These are phyloP conservation scores for Aspergillus conjunctus DNA, from an alignment of 495 filamentous ascomycete species.

Conservation along the genomic window DNA sequence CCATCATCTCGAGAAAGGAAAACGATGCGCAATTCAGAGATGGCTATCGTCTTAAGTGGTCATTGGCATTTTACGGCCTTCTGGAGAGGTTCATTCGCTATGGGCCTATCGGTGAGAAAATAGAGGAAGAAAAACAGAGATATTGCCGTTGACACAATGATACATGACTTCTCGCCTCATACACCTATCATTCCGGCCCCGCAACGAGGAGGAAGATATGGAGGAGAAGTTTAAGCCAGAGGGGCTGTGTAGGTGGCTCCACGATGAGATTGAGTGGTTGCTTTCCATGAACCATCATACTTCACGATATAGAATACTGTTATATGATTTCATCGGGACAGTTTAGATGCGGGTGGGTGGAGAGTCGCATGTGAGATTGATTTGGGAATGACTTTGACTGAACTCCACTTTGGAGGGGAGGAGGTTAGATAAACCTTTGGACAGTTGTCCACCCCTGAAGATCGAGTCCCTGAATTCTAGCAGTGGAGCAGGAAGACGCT, in stretches of 20 bases:
- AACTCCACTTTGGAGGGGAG: neutral
- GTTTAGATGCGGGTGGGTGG: constrained; percentile 15
- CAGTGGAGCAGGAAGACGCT: constrained; percentile 21
- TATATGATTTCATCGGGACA: constrained; percentile 24
- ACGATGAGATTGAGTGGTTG: neutral
- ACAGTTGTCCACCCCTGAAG: neutral
- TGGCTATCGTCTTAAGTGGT: constrained; percentile 23
- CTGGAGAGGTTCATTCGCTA: constrained; percentile 24
- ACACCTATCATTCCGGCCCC: neutral
- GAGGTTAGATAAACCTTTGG: neutral
- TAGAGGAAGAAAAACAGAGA: neutral
- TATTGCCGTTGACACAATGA: neutral
- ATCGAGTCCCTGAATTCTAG: constrained; percentile 1
- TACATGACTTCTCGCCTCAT: neutral
- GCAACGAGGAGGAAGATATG: neutral
- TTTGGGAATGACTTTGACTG: neutral
- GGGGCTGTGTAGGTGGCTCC: neutral
- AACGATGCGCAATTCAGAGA: neutral
- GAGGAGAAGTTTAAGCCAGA: neutral
- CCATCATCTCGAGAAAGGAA: constrained; percentile 4
- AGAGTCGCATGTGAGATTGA: neutral
- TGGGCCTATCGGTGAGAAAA: constrained; percentile 25
- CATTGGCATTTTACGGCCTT: constrained; percentile 28
- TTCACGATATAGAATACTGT: constrained; percentile 6
- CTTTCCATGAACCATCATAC: constrained; percentile 2